These are phyloP conservation scores for Psidium guajava DNA, from an alignment of 345 rosid species.

Conservation along the genomic window DNA sequence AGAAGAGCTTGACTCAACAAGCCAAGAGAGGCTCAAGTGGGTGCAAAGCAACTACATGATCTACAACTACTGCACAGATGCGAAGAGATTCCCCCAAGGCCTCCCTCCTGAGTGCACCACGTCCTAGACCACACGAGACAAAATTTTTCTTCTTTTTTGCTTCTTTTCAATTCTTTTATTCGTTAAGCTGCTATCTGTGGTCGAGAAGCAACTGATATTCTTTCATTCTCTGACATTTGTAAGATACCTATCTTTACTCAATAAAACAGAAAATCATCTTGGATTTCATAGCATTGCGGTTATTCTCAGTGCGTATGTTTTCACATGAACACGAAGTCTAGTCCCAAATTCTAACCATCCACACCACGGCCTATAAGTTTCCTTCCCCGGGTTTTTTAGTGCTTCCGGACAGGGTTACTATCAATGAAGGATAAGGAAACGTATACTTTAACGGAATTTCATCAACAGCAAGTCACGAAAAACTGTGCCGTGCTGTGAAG, in stretches of 20 bases:
- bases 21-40: conserved; percentile 29
- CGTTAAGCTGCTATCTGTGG: neutral
- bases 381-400: neutral
- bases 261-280: neutral
- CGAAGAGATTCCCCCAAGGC: conserved; percentile 43
- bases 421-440: too few relatives aligned
- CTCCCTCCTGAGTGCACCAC: conserved; percentile 36
- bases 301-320: neutral
- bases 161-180: neutral
- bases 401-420: too few relatives aligned
- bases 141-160: too few relatives aligned
- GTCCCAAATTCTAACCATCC: neutral
- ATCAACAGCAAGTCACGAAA: too few relatives aligned
- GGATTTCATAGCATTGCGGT: neutral
- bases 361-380: neutral
- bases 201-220: neutral
- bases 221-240: neutral
- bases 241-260: neutral
- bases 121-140: neutral
- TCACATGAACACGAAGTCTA: neutral
- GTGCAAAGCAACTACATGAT: conserved; percentile 51
- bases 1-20: conserved; percentile 22
- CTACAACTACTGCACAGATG: conserved; percentile 41
- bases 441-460: too few relatives aligned
- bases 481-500: too few relatives aligned